These are phyloP conservation scores for Coniochaeta ligniaria DNA, from an alignment of 2,329 filamentous ascomycete species.

Conservation along the genomic window DNA sequence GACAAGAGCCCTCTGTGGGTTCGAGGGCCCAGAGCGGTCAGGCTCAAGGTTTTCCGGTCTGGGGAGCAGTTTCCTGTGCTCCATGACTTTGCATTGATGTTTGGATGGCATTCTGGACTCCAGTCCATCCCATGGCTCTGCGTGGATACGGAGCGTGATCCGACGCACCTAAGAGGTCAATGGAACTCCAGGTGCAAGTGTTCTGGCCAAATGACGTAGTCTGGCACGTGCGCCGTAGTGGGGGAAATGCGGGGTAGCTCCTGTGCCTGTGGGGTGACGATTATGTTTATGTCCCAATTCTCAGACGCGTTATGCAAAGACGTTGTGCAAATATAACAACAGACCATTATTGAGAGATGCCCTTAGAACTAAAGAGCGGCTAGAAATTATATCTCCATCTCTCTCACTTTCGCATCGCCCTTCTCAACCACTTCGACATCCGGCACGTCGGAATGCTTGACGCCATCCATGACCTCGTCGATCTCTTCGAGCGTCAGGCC, in stretches of 20 bases:
- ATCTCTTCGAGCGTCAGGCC: slow-evolving; percentile 15
- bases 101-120: neutral
- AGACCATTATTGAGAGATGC: too few species aligned
- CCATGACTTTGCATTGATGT: neutral
- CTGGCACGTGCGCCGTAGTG: too few species aligned
- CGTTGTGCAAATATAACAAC: too few species aligned
- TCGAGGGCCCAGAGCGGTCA: neutral
- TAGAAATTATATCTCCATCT: neutral
- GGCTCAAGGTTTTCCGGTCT: neutral
- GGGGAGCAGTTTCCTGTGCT: neutral
- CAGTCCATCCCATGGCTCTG: neutral
- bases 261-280: too few species aligned
- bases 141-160: neutral
- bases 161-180: too few species aligned
- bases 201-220: too few species aligned
- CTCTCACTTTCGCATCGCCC: neutral
- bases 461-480: slow-evolving; percentile 12
- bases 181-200: too few species aligned
- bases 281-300: too few species aligned
- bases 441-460: slow-evolving; percentile 6
- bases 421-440: slow-evolving; percentile 5
- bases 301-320: too few species aligned
- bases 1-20: neutral
- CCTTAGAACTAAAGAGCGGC: too few species aligned
- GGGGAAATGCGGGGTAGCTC: too few species aligned